phyloP scores from a whole-genome alignment of 108 stramenopile species.

The Cylindrotheca closterium region DNA sequence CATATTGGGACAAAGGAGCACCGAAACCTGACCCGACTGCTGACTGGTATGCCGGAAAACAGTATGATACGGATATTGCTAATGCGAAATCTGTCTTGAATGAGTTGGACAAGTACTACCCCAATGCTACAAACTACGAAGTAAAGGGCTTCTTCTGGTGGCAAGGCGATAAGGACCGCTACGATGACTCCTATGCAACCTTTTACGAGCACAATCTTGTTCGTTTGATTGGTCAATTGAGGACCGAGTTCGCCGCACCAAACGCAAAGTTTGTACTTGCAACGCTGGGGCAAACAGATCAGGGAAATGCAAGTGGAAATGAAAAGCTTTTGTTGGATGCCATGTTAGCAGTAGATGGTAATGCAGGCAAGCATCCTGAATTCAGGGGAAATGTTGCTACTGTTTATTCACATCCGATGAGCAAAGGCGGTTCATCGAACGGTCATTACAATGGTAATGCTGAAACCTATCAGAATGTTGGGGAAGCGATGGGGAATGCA shows the following conservation, averaged over 20 bases:
- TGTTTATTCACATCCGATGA: conserved; percentile 8
- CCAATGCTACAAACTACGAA: conserved; percentile 26
- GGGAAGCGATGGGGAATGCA: conserved; percentile 36
- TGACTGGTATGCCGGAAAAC: conserved; percentile 31
- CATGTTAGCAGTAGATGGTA: conserved; percentile 21
- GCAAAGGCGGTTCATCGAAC: conserved; percentile 7
- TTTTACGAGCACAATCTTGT: conserved; percentile 28
- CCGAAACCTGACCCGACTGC: neutral
- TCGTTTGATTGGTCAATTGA: conserved; percentile 22
- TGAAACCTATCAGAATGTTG: conserved; percentile 40
- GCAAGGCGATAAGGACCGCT: conserved; percentile 46
- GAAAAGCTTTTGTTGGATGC: conserved; percentile 23
- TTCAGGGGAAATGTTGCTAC: conserved; percentile 32
- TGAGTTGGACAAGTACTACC: conserved; percentile 29
- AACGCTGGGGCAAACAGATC: conserved; percentile 29
- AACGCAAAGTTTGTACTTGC: conserved; percentile 40
- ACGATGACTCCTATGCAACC: conserved; percentile 12
- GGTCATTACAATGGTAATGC: conserved; percentile 38
- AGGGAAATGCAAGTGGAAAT: conserved; percentile 14
- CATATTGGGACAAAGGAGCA: conserved; percentile 19
- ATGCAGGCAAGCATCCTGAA: conserved; percentile 7
- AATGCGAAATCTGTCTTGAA: conserved; percentile 22
- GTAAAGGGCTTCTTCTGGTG: conserved; percentile 39
- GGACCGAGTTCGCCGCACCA: conserved; percentile 27
- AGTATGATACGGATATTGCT: conserved; percentile 28